Base-by-base conservation (phyloP, 305 asterid species). In the Fraxinus albicans region DNA sequence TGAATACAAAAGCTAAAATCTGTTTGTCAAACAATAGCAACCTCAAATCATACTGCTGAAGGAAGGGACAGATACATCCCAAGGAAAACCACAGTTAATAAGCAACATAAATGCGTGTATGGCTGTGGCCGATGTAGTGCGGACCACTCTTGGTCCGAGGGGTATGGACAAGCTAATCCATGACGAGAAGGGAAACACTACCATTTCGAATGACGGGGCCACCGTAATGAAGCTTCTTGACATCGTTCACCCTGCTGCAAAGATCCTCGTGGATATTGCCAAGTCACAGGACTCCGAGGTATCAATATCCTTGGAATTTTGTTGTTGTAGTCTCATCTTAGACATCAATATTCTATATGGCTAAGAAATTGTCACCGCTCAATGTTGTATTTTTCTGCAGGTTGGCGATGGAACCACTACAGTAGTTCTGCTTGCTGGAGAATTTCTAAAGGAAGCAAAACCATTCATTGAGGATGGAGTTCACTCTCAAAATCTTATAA, bases 81-180 rank as follows among this genome's bases (percentile, higher is more conserved):
- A 97, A 90, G 98, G 99, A 79, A 97, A 94, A 89, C 90, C 98
- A 27, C 99, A 97, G 84, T 81, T 97, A 84, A 65, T 95, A 63
- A 97, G 99, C 93, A 97, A 95, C 91, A 95, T 95, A 67, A 97
- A 93, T 89, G 99, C 98, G 0, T 95, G 97, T 85, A 86, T 81
- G 90, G 97, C 98, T 79, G 95, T 95, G 79, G 92, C 96, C 77
- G 98, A 97, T 90, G 97, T 95, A 47, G 97, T 95, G 82, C 89
- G 99, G 29, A 84, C 92, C 60, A 97, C 98, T 55, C 98, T 97
- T 78, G 99, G 99, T 21, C 99, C 98, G 2, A 90, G 98, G 87
- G 99, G 99, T 81, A 97, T 97, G 99, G 99, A 97, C 92, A 97
- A 97, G 90, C 88, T 97, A 93, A 95, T 97, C 92, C 99, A 95